Evolutionary conservation across 352 stramenopile species (phyloP).

Genomic region (Plasmopara muralis): DNA sequence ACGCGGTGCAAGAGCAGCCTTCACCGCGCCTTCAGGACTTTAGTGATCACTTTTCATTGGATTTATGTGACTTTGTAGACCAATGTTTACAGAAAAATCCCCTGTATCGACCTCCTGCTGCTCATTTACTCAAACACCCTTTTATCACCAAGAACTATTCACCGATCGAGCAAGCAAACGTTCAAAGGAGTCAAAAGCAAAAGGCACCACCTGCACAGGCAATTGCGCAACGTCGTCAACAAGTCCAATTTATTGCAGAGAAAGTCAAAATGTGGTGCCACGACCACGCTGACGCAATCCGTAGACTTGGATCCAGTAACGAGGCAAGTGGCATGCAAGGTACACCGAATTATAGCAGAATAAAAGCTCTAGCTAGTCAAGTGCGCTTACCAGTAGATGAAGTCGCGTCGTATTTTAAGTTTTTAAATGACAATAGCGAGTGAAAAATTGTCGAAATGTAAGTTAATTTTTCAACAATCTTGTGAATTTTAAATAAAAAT

Average conservation of each 20-base stretch:
- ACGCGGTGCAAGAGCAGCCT: conserved; percentile 73
- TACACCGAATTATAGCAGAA: conserved; percentile 27
- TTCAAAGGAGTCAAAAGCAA: conserved; percentile 16
- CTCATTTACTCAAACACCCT: conserved; percentile 49
- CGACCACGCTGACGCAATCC: conserved; percentile 36
- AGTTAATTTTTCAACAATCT: too few relatives aligned
- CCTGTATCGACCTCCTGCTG: conserved; percentile 44
- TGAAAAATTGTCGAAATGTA: not conserved
- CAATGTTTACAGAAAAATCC: conserved; percentile 78
- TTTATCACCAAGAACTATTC: conserved; percentile 65
- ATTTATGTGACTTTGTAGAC: conserved; percentile 73
- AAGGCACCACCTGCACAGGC: conserved; percentile 15
- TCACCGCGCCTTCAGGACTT: conserved; percentile 61
- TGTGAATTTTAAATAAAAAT: too few relatives aligned
- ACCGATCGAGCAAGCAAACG: conserved; percentile 22
- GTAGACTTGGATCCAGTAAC: conserved; percentile 12
- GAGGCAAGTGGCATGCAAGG: conserved; percentile 1
- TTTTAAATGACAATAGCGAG: conserved; percentile 37
- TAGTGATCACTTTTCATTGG: conserved; percentile 51
- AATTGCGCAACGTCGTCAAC: conserved; percentile 24
- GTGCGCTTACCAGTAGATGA: conserved; percentile 44
- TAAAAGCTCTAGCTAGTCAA: conserved; percentile 39
- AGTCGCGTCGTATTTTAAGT: conserved; percentile 47
- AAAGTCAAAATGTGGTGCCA: conserved; percentile 53
- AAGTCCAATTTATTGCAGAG: conserved; percentile 42